Conservation (phyloP, 2,329 filamentous ascomycete species). For the Fusarium heterosporum region DNA sequence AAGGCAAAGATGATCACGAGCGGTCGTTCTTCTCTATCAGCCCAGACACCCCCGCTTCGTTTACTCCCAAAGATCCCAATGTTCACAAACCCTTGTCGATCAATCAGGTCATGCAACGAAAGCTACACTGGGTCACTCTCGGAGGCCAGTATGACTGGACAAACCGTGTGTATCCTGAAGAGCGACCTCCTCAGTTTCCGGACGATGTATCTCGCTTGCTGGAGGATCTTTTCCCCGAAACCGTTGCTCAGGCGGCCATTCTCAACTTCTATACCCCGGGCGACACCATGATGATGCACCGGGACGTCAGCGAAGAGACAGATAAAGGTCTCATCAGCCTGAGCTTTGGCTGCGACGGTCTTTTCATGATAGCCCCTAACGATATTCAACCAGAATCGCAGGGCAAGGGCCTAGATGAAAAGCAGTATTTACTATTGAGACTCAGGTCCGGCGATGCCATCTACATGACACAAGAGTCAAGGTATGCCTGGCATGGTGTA, state of each 20-base stretch:
- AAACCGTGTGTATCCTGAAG: slow-evolving; percentile 79
- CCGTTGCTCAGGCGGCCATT: slow-evolving; percentile 87
- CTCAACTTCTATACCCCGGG: slow-evolving; percentile 92
- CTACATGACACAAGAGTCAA: slow-evolving; percentile 84
- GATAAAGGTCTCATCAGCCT: slow-evolving; percentile 84
- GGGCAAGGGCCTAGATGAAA: slow-evolving; percentile 48
- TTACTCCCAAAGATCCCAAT: slow-evolving; percentile 74
- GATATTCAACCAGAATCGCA: slow-evolving; percentile 34
- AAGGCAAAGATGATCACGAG: slow-evolving; percentile 41
- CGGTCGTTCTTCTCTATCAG: slow-evolving; percentile 67
- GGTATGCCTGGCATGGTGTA: slow-evolving; percentile 96
- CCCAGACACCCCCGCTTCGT: slow-evolving; percentile 64
- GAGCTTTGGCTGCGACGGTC: slow-evolving; percentile 87
- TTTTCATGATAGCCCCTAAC: slow-evolving; percentile 85
- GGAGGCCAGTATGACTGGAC: slow-evolving; percentile 99
- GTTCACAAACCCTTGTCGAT: slow-evolving; percentile 81
- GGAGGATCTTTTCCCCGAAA: slow-evolving; percentile 77
- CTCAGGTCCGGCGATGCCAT: slow-evolving; percentile 88
- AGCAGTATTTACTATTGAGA: slow-evolving; percentile 69
- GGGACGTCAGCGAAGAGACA: slow-evolving; percentile 90
- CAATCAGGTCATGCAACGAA: slow-evolving; percentile 78
- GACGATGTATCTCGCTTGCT: slow-evolving; percentile 76
- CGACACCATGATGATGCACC: slow-evolving; percentile 91
- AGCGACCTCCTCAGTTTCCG: slow-evolving; percentile 78
- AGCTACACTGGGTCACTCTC: slow-evolving; percentile 92